Base-by-base conservation (phyloP, 2,329 filamentous ascomycete genomes). In the Metarhizium sp. region DNA sequence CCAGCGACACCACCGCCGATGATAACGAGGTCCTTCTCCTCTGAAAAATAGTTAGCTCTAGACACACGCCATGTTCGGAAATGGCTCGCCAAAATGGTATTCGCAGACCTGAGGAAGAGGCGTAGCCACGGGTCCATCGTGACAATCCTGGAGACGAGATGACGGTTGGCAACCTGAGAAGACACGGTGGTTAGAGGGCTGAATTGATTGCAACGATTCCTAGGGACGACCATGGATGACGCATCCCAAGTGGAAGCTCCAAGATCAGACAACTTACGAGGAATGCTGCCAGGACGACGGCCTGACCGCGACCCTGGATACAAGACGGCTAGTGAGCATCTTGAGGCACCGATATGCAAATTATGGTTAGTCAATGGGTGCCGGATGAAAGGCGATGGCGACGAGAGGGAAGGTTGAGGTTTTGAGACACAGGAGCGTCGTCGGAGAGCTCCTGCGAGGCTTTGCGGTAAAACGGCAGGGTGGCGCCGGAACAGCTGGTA, bases 1-100 rank as follows among this genome's bases (percentile, higher is more conserved):
- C 94, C 94, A 65, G 92, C 94, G 68, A 97, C 94, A 78, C 94
- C 94, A 73, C 94, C 94, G 68, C 94, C 94, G 69, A 99, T 96
- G 75, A 99, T 92, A 69, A 99, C 87, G 55, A 99, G 81, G 74
- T 99, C 94, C 75, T 96, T 95, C 74, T 96, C 90, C 73, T 92
- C 90, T 90, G 72, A 63, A 59, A 57, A 60, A 59, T 53, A 61
- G 79, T 79, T 72, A 77, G 75, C 52, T 43, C 20, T 29, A 16
- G 11, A 48, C 6, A n/a, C 25, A n/a, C 30, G 38, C 7, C 16
- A 54, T 13, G 25, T n/a, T 34, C 25, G 25, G 10, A 20, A 49
- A 14, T 14, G 10, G 8, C 5, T 13, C 30, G 20, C 10, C 32
- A 32, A 14, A 1, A 29, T 40, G 55, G 52, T 53, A 52, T 58